Evolutionary conservation across 2,329 filamentous ascomycete species (phyloP).

Genomic region (Colletotrichum spinosum): DNA sequence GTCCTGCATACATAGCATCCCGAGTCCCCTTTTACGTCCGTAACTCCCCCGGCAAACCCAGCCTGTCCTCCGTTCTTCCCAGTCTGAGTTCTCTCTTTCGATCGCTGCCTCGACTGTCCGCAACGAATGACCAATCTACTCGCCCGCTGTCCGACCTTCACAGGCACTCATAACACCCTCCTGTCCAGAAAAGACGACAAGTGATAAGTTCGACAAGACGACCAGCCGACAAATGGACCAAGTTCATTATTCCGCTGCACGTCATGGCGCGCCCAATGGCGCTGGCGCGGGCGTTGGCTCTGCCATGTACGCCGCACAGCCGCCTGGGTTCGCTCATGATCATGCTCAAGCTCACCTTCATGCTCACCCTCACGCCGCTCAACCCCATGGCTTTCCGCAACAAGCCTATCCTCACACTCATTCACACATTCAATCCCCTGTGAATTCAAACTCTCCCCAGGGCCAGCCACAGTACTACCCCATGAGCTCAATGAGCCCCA

Average conservation of each 20-base stretch:
- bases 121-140: conserved; percentile 33
- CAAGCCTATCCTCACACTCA: conserved; percentile 7
- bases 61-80: conserved; percentile 24
- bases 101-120: conserved; percentile 5
- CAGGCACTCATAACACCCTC: conserved; percentile 34
- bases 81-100: conserved; percentile 20
- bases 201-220: conserved; percentile 15
- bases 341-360: conserved; percentile 17
- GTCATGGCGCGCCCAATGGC: conserved; percentile 37
- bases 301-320: conserved; percentile 29
- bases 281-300: conserved; percentile 18
- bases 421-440: conserved; percentile 24
- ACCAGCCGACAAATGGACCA: conserved; percentile 33
- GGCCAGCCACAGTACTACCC: conserved; percentile 37
- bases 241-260: conserved; percentile 35
- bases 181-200: conserved; percentile 30
- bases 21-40: conserved; percentile 37
- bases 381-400: no score
- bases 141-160: conserved; percentile 16
- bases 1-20: conserved; percentile 26
- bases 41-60: conserved; percentile 33
- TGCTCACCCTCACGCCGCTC: conserved; percentile 13
- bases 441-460: conserved; percentile 25
- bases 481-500: conserved; percentile 29
- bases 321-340: conserved; percentile 21